Conservation (phyloP, 1,284 basidiomycete genomes). For the Heterobasidion irregulare region DNA sequence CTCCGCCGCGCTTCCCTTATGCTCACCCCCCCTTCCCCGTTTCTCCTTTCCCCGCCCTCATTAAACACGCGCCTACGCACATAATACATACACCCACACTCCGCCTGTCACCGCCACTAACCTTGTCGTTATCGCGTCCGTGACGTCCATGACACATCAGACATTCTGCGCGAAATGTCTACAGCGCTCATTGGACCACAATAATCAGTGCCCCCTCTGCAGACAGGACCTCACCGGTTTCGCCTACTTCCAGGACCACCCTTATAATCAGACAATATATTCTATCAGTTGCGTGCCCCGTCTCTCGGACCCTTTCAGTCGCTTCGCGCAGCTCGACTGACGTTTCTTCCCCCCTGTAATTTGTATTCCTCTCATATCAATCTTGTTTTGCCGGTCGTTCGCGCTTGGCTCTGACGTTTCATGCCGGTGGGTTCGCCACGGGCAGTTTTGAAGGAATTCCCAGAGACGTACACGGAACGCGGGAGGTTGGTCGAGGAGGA, state of each 20-base stretch:
- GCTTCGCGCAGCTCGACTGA: no score
- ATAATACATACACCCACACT: no score
- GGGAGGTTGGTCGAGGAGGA: slow-evolving; percentile 59
- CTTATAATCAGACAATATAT: slow-evolving; percentile 58
- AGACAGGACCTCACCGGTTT: slow-evolving; percentile 69
- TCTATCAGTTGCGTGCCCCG: slow-evolving; percentile 44
- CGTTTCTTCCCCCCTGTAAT: no score
- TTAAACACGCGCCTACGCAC: no score
- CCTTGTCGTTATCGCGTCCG: no score
- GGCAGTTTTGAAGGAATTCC: slow-evolving; percentile 58
- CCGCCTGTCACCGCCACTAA: no score
- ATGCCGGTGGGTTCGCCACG: no score
- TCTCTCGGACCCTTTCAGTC: not conserved
- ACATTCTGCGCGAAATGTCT: slow-evolving; percentile 90
- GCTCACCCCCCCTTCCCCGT: not conserved
- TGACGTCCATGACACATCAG: slow-evolving; percentile 26
- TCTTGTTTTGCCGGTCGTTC: not conserved
- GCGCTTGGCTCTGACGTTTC: slow-evolving; percentile 1
- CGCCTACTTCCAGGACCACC: slow-evolving; percentile 76
- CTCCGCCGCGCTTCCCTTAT: slow-evolving; percentile 2
- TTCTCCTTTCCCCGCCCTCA: no score
- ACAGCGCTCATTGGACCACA: slow-evolving; percentile 85
- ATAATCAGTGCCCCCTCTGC: slow-evolving; percentile 77
- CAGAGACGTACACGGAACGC: slow-evolving; percentile 46
- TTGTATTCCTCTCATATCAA: not conserved